Percentiles rank a stretch among this genome's conserved stretches.
Evolutionary conservation across 2,329 filamentous ascomycete genomes (phyloP).

Genomic region (Aureobasidium melanogenum): DNA sequence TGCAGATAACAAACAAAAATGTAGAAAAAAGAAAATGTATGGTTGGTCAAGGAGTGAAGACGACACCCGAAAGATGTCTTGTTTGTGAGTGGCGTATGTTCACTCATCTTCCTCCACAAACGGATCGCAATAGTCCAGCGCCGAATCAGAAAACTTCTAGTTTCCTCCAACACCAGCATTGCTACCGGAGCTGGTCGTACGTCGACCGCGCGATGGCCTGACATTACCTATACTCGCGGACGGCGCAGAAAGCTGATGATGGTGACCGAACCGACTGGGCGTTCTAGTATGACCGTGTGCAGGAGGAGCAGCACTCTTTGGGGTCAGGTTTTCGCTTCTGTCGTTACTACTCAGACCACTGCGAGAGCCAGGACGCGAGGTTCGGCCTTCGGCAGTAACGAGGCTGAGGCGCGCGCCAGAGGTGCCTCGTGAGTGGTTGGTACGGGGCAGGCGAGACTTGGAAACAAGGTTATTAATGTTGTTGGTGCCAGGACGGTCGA

Average conservation of each 20-base stretch:
- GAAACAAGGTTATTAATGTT: slow-evolving; percentile 13
- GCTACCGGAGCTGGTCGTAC: slow-evolving; percentile 3
- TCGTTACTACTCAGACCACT: slow-evolving; percentile 1
- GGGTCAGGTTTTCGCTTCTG: slow-evolving; percentile 18
- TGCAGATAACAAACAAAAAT: background rate
- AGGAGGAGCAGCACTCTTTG: slow-evolving; percentile 11
- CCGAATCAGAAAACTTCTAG: background rate
- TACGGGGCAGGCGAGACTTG: slow-evolving; percentile 19
- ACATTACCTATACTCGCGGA: slow-evolving; percentile 17
- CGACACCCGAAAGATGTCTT: background rate
- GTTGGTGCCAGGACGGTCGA: background rate
- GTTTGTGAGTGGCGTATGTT: background rate
- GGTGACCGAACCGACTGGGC: slow-evolving; percentile 13
- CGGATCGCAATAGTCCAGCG: background rate
- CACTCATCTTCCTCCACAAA: slow-evolving; percentile 13
- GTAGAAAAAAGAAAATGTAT: background rate
- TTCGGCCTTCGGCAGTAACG: slow-evolving; percentile 12
- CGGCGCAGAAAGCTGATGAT: slow-evolving; percentile 14
- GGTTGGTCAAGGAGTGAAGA: background rate
- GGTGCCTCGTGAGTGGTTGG: slow-evolving; percentile 15
- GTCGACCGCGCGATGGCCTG: slow-evolving; percentile 13
- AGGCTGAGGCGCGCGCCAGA: slow-evolving; percentile 21
- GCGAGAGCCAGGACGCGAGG: slow-evolving; percentile 2
- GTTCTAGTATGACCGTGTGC: slow-evolving; percentile 16
- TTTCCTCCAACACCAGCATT: background rate